Evolutionary conservation across 352 stramenopile species (phyloP).

Genomic region (Phytophthora tubulina): DNA sequence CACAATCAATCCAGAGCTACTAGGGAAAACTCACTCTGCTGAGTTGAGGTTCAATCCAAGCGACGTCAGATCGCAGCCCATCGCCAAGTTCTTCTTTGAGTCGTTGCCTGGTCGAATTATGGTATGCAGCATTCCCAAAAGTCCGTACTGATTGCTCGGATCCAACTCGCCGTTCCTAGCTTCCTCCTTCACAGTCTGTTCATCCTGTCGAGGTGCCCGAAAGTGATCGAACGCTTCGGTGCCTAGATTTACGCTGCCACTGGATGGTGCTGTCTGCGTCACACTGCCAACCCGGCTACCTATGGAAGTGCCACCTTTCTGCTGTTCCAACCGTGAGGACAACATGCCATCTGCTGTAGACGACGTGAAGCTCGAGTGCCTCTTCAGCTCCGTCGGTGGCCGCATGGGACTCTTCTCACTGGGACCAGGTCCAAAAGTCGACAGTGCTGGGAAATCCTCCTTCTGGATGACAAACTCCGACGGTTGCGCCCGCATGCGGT

Average conservation of each 20-base stretch:
- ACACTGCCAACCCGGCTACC: constrained; percentile 50
- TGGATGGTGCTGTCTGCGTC: constrained; percentile 10
- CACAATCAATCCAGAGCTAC: background rate
- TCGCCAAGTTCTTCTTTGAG: constrained; percentile 78
- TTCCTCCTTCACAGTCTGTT: constrained; percentile 26
- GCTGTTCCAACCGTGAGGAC: constrained; percentile 50
- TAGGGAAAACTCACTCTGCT: constrained; percentile 67
- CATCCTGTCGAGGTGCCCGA: constrained; percentile 45
- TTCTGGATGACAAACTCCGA: constrained; percentile 91
- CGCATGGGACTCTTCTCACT: constrained; percentile 66
- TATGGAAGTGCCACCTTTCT: constrained; percentile 64
- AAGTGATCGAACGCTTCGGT: constrained; percentile 73
- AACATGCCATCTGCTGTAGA: constrained; percentile 73
- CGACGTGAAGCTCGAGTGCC: constrained; percentile 77
- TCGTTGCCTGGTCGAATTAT: constrained; percentile 78
- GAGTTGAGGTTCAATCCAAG: constrained; percentile 89
- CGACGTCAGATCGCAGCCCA: constrained; percentile 85
- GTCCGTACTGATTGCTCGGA: constrained; percentile 78
- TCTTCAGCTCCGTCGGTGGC: constrained; percentile 61
- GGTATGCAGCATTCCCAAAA: constrained; percentile 85
- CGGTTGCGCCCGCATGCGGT: constrained; percentile 54
- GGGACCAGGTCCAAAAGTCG: constrained; percentile 60
- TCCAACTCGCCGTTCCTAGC: constrained; percentile 62
- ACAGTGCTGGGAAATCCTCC: constrained; percentile 86
- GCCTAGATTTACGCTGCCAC: constrained; percentile 59